phyloP scores from a whole-genome alignment of 495 filamentous ascomycete genomes.

The Podospora fimiseda region DNA sequence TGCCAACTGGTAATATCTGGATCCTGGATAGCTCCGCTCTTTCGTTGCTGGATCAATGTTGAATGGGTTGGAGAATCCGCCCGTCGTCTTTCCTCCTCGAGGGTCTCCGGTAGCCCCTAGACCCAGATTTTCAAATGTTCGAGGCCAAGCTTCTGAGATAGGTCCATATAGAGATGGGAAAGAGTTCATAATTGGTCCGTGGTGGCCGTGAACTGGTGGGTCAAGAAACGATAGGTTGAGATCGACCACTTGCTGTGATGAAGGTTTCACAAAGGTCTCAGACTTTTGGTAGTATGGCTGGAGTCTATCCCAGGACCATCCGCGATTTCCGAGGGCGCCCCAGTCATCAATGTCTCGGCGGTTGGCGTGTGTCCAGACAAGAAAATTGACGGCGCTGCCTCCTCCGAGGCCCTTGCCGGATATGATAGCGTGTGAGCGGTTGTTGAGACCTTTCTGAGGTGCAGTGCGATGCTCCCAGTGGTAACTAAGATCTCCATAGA shows the following conservation, averaged over 20 bases:
- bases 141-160: background rate
- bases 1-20: background rate
- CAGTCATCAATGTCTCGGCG: constrained; percentile 31
- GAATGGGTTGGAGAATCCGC: background rate
- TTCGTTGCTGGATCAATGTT: background rate
- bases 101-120: background rate
- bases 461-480: constrained; percentile 21
- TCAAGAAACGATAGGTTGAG: background rate
- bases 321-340: constrained; percentile 33
- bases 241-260: background rate
- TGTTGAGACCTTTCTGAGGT: constrained; percentile 11
- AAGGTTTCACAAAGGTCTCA: background rate
- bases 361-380: background rate
- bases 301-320: constrained; percentile 35
- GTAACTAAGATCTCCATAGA: constrained; percentile 8
- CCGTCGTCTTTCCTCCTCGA: background rate
- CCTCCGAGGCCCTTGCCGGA: constrained; percentile 24
- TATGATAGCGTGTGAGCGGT: background rate
- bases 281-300: constrained; percentile 12
- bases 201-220: background rate
- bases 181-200: background rate
- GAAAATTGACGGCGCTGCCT: constrained; percentile 11
- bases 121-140: background rate
- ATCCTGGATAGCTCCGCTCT: background rate
- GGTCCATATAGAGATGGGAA: background rate